Base-by-base conservation (phyloP, 2,329 filamentous ascomycete species). In the Botrytis deweyae region DNA sequence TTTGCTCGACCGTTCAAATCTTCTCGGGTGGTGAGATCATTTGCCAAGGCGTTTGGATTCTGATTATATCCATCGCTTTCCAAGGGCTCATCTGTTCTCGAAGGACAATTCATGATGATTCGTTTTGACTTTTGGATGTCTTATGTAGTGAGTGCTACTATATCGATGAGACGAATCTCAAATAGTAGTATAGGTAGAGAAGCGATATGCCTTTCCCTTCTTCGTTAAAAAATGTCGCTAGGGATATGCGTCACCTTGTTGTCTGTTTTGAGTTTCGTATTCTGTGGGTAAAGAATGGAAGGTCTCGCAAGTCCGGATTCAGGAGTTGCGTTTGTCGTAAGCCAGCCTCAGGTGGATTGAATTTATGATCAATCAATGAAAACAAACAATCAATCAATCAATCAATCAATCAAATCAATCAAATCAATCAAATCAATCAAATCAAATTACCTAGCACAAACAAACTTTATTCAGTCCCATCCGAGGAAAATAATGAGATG, bases 1-100 rank as follows among this genome's bases (percentile, higher is more conserved):
- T 90, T 91, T 58, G 87, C 87, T 74, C 90, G 85, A 46, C 87
- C 86, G 80, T 89, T 89, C 73, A 92, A 82, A 78, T 91, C 89
- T 76, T 87, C 87, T 73, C 88, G 84, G 9, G 89, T 91, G 4
- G 89, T 91, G 49, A 86, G 83, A 79, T 91, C 89, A n/a, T 85
- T 84, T 74, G 86, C 86, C 73, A 91, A 82, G 3, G 84, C 83
- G 72, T 86, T 83, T 1, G 89, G 90, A 76, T 85, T 91, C 81
- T 91, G 90, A 78, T 91, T 92, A 83, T 86, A 89, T 71, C 84
- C 84, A 36, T 85, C 84, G 70, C 87, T 85, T 67, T 84, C 83
- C 36, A 73, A 58, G 44, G 85, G 83, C 73, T 88, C 85, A 75
- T 92, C 89, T 46, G 85, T 88, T 77, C 88, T 84, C 9, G 89